Evolutionary conservation across 345 rosid genomes (phyloP), one percentile per base, ranked within the genome.

Genomic region (Salix viminalis): DNA sequence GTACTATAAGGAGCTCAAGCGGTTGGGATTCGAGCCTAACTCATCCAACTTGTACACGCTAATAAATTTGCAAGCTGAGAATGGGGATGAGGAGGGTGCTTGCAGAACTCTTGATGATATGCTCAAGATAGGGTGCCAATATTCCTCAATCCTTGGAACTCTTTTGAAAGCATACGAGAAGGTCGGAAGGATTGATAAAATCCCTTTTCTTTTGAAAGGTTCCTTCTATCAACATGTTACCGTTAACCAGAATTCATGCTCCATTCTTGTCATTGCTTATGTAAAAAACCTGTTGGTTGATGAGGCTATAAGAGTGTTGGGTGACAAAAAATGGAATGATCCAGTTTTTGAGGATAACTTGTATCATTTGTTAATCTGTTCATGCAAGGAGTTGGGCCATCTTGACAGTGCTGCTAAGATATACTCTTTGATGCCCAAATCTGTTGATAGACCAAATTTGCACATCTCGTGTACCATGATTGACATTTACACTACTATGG

Each of bases 351-450:
- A 91, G 85, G 91, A 90, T 48, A 90, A 90, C 71, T 82, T 94
- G 86, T 91, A 91, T 81, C 98, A 92, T 89, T 85, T 94, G 79
- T 82, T 94, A 74, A 89, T 92, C 77, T 92, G 94, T 78, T 90
- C 91, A 0, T 92, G 96, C 86, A 94, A 91, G 87, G 98, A 94
- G 84, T 84, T 79, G 32, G 92, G 89, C 71, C 77, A 80, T 74
- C 84, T 89, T 36, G 83, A 83, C 24, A 83, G 86, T 86, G 96
- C 97, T 77, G 86, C 90, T 67, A 87, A 85, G 81, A 86, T 92
- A 74, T 90, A 86, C 81, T 76, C 76, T 58, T 88, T 81, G 21
- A 92, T 85, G 78, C 76, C 83, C 62, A 79, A 79, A 69, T 77
- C 83, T 71, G 74, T 72, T n/a, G 79, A 65, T 62, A 84, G 84